Evolutionary conservation across 805 yeast species (phyloP), one percentile per base, ranked within the genome.

Genomic region (Scheffersomyces lignosus): DNA sequence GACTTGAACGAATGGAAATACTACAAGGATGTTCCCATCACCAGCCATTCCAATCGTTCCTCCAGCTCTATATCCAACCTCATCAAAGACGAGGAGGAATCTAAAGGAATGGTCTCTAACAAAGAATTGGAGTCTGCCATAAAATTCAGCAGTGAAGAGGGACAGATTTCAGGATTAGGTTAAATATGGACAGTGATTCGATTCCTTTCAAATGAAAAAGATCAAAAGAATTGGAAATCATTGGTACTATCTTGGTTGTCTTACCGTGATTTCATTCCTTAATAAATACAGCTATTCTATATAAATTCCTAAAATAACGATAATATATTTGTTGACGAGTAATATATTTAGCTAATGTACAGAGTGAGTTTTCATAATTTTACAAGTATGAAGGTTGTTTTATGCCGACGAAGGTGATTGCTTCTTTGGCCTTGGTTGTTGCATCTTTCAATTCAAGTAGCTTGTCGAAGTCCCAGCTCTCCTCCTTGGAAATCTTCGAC

Each of bases 351-450:
- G n/a, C n/a, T n/a, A n/a, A n/a, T n/a, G n/a, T n/a, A n/a, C n/a
- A n/a, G n/a, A n/a, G n/a, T n/a, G n/a, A n/a, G n/a, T n/a, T n/a
- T n/a, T n/a, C n/a, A n/a, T n/a, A n/a, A n/a, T n/a, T n/a, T n/a
- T n/a, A n/a, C n/a, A n/a, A n/a, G n/a, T n/a, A n/a, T n/a, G n/a
- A n/a, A n/a, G n/a, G n/a, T n/a, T n/a, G n/a, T n/a, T n/a, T n/a
- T n/a, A 43, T 20, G 4, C 70, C 64, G 10, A 85, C 43, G 40
- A 84, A 77, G 4, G 79, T 66, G 4, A 82, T 55, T 3, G 90
- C 83, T 29, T 74, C 66, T 46, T 90, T 67, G 0, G 90, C 93
- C 4, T 49, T 49, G 2, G 52, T 56, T 1, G 78, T 65, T 0
- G 79, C 79, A 15, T 53, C 58, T 10, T 61, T 61, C 27, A 90